Base-by-base conservation (phyloP, 345 rosid species). In the rapeseed (Brassica napus) region DNA sequence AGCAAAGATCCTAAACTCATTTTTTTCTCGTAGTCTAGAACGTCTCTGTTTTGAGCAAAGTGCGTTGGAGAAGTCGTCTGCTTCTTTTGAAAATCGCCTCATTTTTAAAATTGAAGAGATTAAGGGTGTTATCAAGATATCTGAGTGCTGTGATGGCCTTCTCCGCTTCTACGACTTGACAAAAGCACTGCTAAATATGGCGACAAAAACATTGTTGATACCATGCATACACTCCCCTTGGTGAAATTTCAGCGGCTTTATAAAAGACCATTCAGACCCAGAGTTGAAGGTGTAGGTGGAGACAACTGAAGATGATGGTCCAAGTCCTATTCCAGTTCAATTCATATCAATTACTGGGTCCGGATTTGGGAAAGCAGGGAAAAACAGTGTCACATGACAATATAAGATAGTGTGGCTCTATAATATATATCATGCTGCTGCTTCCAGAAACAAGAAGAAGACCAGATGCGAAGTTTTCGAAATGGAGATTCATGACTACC, bases 401-500 rank as follows among this genome's bases (percentile, higher is more conserved):
- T 18, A 18, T 18, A 18, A 18, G 18, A 18, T 18, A 18, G 18
- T 18, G 18, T 18, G 18, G 18, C 18, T 18, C 18, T 18, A 18
- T 18, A 18, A 18, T 18, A 18, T 18, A 18, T 18, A 18, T 18
- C 18, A 0, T 18, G 18, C 18, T 18, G 30, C 59, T 8, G 9
- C 7, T 42, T 24, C 58, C 10, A 15, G 44, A 12, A 16, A 16
- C 71, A 52, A 52, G 30, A 15, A 52, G 59, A 15, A 32, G 44
- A 11, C 16, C 0, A 14, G 0, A 30, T 69, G 78, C 23, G 78
- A 74, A 55, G 76, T 72, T 61, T 28, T 61, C 6, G 60, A 44
- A 1, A 28, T 62, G 76, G 76, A 62, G 68, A 10, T 54, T 75
- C 26, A 64, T 74, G 24, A 55, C 21, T 14, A 75, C 78, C 57